Conservation (phyloP, 2,329 filamentous ascomycete species). For the Fusarium ramigenum region DNA sequence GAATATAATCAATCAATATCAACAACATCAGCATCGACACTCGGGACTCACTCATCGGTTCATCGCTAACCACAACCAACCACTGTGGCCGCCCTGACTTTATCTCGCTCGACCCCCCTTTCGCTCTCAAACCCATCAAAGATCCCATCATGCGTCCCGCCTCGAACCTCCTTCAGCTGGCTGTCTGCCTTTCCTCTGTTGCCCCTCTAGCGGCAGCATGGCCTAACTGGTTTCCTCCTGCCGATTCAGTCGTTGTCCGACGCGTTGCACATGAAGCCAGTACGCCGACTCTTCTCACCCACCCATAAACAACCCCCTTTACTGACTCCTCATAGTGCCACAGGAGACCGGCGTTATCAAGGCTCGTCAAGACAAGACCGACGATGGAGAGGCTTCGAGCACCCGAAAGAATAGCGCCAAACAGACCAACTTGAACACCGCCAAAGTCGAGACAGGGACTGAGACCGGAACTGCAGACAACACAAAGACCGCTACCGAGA, state of each 20-base stretch:
- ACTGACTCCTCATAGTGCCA: slow-evolving; percentile 23
- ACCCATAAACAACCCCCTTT: background rate
- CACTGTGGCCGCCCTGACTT: background rate
- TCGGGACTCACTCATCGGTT: background rate
- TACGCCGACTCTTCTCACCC: slow-evolving; percentile 1
- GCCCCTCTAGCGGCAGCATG: slow-evolving; percentile 63
- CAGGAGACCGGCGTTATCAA: slow-evolving; percentile 23
- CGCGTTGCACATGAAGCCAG: slow-evolving; percentile 16
- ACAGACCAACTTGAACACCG: slow-evolving; percentile 55
- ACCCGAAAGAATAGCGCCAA: slow-evolving; percentile 23
- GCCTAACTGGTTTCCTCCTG: slow-evolving; percentile 64
- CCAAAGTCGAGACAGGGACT: slow-evolving; percentile 33
- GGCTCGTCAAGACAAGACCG: slow-evolving; percentile 17
- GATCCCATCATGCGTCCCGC: slow-evolving; percentile 59
- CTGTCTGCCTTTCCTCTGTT: slow-evolving; percentile 61
- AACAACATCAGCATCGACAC: background rate
- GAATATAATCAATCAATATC: background rate
- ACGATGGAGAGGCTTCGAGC: slow-evolving; percentile 29
- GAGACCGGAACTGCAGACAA: slow-evolving; percentile 24
- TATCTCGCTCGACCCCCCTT: background rate
- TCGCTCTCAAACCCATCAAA: background rate
- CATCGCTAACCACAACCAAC: background rate
- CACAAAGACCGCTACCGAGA: slow-evolving; percentile 27
- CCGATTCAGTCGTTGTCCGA: slow-evolving; percentile 59
- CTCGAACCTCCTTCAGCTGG: slow-evolving; percentile 57